phyloP scores from a whole-genome alignment of 176 grass and related monocot species.

The Eremochloa ophiuroides region DNA sequence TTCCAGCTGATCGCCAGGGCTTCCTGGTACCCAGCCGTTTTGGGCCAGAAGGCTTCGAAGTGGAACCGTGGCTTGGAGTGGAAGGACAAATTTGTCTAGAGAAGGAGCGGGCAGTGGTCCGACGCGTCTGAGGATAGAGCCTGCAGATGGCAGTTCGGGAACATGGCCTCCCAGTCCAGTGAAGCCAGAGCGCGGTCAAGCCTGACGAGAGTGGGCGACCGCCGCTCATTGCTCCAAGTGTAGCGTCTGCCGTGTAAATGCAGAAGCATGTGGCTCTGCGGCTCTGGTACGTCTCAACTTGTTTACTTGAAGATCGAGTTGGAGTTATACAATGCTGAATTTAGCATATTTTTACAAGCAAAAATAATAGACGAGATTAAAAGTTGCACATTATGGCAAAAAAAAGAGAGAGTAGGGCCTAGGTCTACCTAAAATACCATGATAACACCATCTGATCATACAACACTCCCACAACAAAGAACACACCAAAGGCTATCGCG shows the following conservation, averaged over 20 bases:
- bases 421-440: not conserved
- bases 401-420: no score
- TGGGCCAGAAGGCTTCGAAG: not conserved
- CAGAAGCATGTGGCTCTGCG: no score
- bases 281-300: not conserved
- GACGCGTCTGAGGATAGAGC: not conserved
- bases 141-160: not conserved
- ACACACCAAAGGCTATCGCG: conserved; percentile 11
- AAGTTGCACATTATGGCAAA: no score
- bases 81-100: accelerated
- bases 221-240: not conserved
- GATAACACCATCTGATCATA: conserved; percentile 30
- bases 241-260: accelerated
- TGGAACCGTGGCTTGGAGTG: accelerated
- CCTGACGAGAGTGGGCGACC: accelerated
- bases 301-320: no score
- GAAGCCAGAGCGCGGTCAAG: not conserved
- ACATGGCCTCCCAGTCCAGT: accelerated
- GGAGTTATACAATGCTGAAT: not conserved
- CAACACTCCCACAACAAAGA: conserved; percentile 22
- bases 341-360: no score
- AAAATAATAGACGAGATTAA: no score
- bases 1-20: accelerated
- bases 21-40: no score
- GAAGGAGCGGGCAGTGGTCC: not conserved